phyloP scores from a whole-genome alignment of 352 stramenopile genomes.

The Pythium myriotylum region DNA sequence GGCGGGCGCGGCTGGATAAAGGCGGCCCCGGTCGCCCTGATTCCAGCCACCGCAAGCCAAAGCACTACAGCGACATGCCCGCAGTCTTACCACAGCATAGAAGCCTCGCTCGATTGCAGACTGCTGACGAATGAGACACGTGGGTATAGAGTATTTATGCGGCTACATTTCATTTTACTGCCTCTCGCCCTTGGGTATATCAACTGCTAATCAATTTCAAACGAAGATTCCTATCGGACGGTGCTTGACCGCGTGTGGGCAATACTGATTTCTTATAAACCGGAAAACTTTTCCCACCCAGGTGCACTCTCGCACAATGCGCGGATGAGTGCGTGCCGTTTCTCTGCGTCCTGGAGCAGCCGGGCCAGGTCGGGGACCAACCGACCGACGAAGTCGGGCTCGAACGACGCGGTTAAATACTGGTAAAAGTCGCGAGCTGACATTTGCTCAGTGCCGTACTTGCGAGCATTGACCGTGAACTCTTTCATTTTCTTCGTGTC shows the following conservation, averaged over 20 bases:
- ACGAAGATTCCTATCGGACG: neutral
- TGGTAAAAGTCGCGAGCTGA: conserved; percentile 88
- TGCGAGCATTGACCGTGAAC: conserved; percentile 83
- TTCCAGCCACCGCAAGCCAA: conserved; percentile 47
- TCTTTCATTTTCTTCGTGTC: conserved; percentile 87
- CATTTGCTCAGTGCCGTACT: conserved; percentile 86
- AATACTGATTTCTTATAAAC: conserved; percentile 44
- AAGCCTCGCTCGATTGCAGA: conserved; percentile 41
- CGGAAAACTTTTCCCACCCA: conserved; percentile 83
- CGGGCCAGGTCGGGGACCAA: conserved; percentile 83
- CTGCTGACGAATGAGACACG: conserved; percentile 17
- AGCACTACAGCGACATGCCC: conserved; percentile 78
- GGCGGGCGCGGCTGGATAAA: conserved; percentile 53
- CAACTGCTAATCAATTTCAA: conserved; percentile 1
- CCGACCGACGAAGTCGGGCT: conserved; percentile 86
- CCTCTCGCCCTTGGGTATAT: neutral
- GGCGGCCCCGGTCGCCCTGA: conserved; percentile 31
- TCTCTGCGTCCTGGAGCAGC: conserved; percentile 84
- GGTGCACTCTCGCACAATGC: conserved; percentile 84
- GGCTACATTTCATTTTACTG: neutral
- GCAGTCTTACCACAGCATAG: conserved; percentile 36
- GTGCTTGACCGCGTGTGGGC: too few relatives aligned
- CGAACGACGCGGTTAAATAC: conserved; percentile 89
- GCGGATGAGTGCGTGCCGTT: conserved; percentile 79
- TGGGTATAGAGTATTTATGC: conserved; percentile 10